These are phyloP conservation scores for Capsicum rhomboideum DNA, from an alignment of 257 asterid genomes.

Conservation along the genomic window DNA sequence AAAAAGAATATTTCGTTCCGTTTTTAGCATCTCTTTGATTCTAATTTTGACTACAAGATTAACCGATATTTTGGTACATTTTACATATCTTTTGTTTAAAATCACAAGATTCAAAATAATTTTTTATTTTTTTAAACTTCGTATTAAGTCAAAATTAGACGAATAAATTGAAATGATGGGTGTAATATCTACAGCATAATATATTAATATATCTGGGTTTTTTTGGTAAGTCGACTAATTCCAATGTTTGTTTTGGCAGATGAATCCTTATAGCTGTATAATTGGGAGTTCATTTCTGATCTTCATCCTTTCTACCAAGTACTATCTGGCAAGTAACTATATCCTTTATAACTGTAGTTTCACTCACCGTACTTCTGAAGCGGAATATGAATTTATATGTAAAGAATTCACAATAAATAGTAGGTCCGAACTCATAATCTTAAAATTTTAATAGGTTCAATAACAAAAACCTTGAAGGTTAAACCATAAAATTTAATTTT, in stretches of 20 bases:
- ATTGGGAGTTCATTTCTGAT: slow-evolving; percentile 32
- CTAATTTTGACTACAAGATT: too few relatives aligned
- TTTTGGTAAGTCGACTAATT: background rate
- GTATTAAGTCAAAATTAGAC: too few relatives aligned
- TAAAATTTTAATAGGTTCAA: background rate
- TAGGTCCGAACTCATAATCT: background rate
- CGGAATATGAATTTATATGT: background rate
- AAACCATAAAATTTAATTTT: background rate
- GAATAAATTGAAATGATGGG: too few relatives aligned
- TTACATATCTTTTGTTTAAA: too few relatives aligned
- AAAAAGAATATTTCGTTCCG: too few relatives aligned
- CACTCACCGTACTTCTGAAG: background rate
- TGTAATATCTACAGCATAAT: too few relatives aligned
- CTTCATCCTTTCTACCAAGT: slow-evolving; percentile 27
- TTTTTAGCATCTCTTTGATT: too few relatives aligned
- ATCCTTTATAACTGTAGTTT: background rate
- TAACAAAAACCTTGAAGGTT: background rate
- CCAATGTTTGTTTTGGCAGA: slow-evolving; percentile 14
- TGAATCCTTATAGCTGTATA: slow-evolving; percentile 22
- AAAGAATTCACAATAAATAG: background rate
- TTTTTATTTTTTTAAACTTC: too few relatives aligned
- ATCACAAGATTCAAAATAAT: too few relatives aligned
- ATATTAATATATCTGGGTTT: too few relatives aligned
- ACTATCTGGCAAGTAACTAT: slow-evolving; percentile 21
- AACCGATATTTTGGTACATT: too few relatives aligned